These are phyloP conservation scores for Chlorella sp. DNA, from an alignment of 139 green algal species.

Conservation along the genomic window DNA sequence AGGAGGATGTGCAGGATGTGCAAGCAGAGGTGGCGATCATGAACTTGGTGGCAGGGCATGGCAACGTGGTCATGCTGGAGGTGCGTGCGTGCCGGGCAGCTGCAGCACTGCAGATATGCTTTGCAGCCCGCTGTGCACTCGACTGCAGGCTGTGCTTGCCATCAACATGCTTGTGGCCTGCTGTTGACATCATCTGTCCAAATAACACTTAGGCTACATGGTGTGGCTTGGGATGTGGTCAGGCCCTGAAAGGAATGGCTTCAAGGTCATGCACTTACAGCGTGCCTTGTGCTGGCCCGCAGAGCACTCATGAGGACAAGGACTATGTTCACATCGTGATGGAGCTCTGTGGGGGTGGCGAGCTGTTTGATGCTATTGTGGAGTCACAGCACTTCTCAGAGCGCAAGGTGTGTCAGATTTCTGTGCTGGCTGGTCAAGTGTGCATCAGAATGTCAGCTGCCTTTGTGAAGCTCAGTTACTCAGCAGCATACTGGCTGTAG, in stretches of 20 bases:
- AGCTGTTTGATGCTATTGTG: conserved; percentile 98
- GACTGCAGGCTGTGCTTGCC: background rate
- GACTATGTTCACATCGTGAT: conserved; percentile 83
- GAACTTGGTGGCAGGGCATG: conserved; percentile 62
- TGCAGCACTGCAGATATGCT: too few species aligned
- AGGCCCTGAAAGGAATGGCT: too few species aligned
- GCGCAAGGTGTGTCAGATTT: conserved; percentile 40
- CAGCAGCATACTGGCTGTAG: too few species aligned
- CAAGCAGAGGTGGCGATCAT: conserved; percentile 75
- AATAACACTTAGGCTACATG: too few species aligned
- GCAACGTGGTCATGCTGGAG: conserved; percentile 65
- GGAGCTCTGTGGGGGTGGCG: conserved; percentile 89
- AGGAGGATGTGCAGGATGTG: conserved; percentile 86
- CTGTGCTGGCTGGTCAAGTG: too few species aligned
- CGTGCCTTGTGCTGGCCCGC: background rate
- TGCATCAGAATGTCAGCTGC: too few species aligned
- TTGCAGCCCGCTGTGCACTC: too few species aligned
- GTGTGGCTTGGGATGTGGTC: too few species aligned
- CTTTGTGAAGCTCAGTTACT: too few species aligned
- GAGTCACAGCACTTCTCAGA: conserved; percentile 70
- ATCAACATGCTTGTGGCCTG: too few species aligned
- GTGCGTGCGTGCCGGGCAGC: conserved; percentile 26
- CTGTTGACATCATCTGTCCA: too few species aligned
- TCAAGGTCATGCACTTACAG: too few species aligned
- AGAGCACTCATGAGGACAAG: conserved; percentile 72